Base-by-base conservation (phyloP, 768 basidiomycete genomes). In the Tricholoma furcatifolium region DNA sequence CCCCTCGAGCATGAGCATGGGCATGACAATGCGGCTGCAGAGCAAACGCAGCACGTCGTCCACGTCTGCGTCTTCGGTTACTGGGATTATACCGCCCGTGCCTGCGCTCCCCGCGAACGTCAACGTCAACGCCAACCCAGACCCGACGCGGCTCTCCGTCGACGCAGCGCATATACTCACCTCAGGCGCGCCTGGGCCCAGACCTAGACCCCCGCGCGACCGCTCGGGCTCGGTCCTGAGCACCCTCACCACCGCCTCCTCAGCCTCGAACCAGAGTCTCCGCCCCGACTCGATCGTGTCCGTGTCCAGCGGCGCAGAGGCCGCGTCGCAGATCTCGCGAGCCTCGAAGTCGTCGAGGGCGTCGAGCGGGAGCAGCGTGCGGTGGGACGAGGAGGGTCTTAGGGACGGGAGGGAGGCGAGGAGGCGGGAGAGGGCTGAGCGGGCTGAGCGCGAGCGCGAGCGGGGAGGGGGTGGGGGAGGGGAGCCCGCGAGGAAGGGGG, bases 321-420 rank as follows among this genome's bases (percentile, higher is more conserved):
- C 18, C 9, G 1, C 20, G 10, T 31, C 17, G 30, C 17, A 18
- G 45, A 18, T 4, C 20, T 7, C 6, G 2, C 1, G 20, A 14
- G 24, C 9, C 4, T 4, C 18, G 8, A 11, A 50, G 12, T 70
- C n/a, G 53, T 77, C 62, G 60, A 70, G 31, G 54, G 65, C 63
- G 4, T 70, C 70, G 18, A 68, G 64, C 40, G 42, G 60, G 57
- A 79, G 79, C 50, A 75, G 78, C 35, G 75, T 85, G 12, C 62
- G 72, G 43, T 81, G 80, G 81, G 76, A 81, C 56, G 80, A 81
- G 58, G 71, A 67, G 0, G 69, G 73, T 7, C 49, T 82, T 43
- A 63, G 74, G 60, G 77, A 70, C 7, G 76, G 72, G 11, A 74
- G 74, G 58, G 76, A 79, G 57, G 57, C 63, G 47, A 70, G 72